Base-by-base conservation (phyloP, 1,284 basidiomycete species). In the Marasmius tenuissimus region DNA sequence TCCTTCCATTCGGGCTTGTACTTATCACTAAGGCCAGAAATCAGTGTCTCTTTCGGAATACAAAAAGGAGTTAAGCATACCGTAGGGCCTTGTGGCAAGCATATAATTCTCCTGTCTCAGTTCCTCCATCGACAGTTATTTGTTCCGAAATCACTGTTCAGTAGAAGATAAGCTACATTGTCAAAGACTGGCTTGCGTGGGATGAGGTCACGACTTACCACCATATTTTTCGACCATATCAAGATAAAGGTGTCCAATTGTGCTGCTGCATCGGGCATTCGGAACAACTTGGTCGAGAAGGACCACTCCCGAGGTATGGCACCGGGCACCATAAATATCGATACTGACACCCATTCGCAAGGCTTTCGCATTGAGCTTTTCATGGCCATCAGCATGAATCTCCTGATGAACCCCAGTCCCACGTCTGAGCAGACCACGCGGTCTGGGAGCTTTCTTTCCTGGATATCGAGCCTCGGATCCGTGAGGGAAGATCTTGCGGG, bases 341-440 rank as follows among this genome's bases (percentile, higher is more conserved):
- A 64, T 62, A 22, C 61, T 53, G 6, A 59, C 63, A 35, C 27
- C 63, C 61, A 64, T 62, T n/a, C 49, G 51, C 39, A 64, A 49
- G 11, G 63, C 63, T 37, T 62, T 62, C 33, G 53, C 59, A 38
- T 60, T 62, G 9, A 64, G 35, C 27, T 64, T 64, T 35, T 64
- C 63, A 42, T 64, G 63, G 0, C 63, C 63, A 47, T 64, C 61
- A 53, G 50, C 57, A 53, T 64, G 63, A 47, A 64, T n/a, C 39
- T 64, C 63, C 22, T 62, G 61, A 37, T 57, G 60, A 38, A 60
- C 33, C 5, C 45, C 59, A 34, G 34, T 38, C 33, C 60, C 58
- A 2, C 9, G 22, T 20, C 52, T 59, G 22, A 63, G 58, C 7
- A 39, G 38, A 2, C 49, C 38, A 10, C 58, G 35, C 10, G 40